phyloP scores from a whole-genome alignment of 257 asterid species.

The Thymus mandschuricus region DNA sequence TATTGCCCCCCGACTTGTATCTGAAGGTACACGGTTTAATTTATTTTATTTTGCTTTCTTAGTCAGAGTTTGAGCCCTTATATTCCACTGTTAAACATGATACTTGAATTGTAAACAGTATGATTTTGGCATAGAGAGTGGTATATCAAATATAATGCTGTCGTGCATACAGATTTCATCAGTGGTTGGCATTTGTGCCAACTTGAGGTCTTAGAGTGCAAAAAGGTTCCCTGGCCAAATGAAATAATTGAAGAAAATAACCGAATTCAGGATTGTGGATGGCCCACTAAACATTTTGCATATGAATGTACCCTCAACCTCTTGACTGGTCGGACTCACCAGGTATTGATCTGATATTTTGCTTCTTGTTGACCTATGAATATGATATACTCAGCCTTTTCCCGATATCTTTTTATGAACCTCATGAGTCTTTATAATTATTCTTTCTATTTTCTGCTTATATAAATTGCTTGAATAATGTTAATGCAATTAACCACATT shows the following conservation, averaged over 20 bases:
- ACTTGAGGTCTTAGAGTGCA: conserved; percentile 95
- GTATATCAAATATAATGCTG: background rate
- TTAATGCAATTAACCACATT: no score
- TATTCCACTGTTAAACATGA: conserved; percentile 5
- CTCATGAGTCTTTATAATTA: background rate
- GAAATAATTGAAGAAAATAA: conserved; percentile 41
- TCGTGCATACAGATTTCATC: conserved; percentile 57
- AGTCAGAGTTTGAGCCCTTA: background rate
- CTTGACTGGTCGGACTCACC: conserved; percentile 92
- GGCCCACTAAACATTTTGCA: conserved; percentile 75
- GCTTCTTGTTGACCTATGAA: background rate
- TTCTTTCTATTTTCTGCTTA: background rate
- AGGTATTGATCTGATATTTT: conserved; percentile 52
- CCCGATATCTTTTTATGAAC: background rate
- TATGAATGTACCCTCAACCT: conserved; percentile 89
- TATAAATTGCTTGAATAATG: background rate
- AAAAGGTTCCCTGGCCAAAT: conserved; percentile 84
- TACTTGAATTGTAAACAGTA: background rate
- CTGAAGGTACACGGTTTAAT: conserved; percentile 57
- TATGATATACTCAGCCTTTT: background rate
- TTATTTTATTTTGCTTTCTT: background rate
- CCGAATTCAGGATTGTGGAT: conserved; percentile 70
- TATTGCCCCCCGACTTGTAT: conserved; percentile 84
- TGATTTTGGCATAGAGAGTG: conserved; percentile 8
- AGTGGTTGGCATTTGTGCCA: conserved; percentile 79